Conservation (phyloP, 1,139 yeast species). For the Taiozyma sp. region DNA sequence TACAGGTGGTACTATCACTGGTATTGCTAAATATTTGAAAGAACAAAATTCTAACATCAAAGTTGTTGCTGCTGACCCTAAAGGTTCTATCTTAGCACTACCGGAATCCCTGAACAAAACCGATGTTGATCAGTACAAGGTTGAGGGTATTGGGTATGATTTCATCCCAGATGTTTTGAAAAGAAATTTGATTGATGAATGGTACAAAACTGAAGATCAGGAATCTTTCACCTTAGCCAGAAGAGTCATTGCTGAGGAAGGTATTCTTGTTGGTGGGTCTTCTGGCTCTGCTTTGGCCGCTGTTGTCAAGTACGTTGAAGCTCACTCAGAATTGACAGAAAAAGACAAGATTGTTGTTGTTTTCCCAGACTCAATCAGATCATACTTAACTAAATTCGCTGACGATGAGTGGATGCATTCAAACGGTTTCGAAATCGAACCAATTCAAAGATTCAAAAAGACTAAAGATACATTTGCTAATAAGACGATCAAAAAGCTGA, state of each 20-base stretch:
- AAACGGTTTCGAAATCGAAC: conserved; percentile 57
- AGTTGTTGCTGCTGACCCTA: conserved; percentile 82
- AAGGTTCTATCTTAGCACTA: conserved; percentile 79
- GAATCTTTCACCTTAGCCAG: conserved; percentile 80
- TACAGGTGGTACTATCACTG: conserved; percentile 82
- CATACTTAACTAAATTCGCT: conserved; percentile 82
- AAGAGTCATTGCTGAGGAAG: conserved; percentile 81
- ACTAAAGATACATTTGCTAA: conserved; percentile 44
- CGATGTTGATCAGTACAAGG: conserved; percentile 59
- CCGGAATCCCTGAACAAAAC: conserved; percentile 71
- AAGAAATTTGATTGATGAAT: conserved; percentile 62
- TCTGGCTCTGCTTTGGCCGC: conserved; percentile 86
- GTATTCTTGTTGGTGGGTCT: conserved; percentile 85
- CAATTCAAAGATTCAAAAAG: conserved; percentile 34
- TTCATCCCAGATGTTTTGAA: conserved; percentile 80
- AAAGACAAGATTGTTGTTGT: conserved; percentile 76
- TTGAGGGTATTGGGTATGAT: conserved; percentile 92
- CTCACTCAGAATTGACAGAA: conserved; percentile 55
- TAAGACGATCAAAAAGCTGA: conserved; percentile 64
- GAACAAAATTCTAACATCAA: conserved; percentile 60
- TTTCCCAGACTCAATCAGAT: conserved; percentile 85
- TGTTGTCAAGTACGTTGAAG: conserved; percentile 66
- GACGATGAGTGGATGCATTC: conserved; percentile 91
- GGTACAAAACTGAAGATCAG: conserved; percentile 86
- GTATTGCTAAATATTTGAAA: conserved; percentile 74